Conservation (phyloP, 306 rosid genomes). For the Rosa rugosa region DNA sequence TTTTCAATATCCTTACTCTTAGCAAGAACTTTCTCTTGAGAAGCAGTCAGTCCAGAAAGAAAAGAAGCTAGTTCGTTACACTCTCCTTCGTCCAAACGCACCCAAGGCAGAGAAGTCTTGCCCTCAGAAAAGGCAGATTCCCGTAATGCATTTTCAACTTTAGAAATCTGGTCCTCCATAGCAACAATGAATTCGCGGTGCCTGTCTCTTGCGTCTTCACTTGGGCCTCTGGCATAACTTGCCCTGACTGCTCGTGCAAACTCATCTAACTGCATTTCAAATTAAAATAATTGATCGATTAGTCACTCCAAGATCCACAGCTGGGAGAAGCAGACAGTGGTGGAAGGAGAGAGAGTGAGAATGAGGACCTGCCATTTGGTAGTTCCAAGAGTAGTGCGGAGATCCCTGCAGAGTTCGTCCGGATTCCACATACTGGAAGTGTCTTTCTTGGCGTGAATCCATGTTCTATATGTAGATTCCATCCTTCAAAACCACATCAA, state of each 20-base stretch:
- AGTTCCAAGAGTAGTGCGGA: conserved; percentile 83
- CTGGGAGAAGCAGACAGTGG: not conserved
- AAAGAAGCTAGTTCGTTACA: conserved; percentile 73
- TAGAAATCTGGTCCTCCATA: conserved; percentile 53
- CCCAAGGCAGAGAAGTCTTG: conserved; percentile 64
- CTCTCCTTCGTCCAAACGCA: conserved; percentile 79
- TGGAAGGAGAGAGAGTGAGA: not conserved
- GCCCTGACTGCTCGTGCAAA: conserved; percentile 65
- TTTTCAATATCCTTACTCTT: conserved; percentile 37
- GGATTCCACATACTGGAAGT: conserved; percentile 55
- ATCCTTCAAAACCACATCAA: conserved; percentile 49
- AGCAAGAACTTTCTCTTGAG: conserved; percentile 23
- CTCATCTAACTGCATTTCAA: conserved; percentile 80
- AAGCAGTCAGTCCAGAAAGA: conserved; percentile 57
- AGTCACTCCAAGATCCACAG: not conserved
- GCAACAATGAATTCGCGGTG: conserved; percentile 71
- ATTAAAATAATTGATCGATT: not conserved
- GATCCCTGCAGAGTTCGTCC: conserved; percentile 72
- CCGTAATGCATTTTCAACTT: conserved; percentile 51
- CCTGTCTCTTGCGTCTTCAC: conserved; percentile 62
- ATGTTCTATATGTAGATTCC: conserved; percentile 84
- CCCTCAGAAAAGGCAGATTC: conserved; percentile 54
- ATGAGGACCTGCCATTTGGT: conserved; percentile 92
- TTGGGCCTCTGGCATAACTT: conserved; percentile 58
- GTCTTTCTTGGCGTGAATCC: conserved; percentile 67